Evolutionary conservation across 2,329 filamentous ascomycete species (phyloP).

Genomic region (Penicillium sclerotiorum): DNA sequence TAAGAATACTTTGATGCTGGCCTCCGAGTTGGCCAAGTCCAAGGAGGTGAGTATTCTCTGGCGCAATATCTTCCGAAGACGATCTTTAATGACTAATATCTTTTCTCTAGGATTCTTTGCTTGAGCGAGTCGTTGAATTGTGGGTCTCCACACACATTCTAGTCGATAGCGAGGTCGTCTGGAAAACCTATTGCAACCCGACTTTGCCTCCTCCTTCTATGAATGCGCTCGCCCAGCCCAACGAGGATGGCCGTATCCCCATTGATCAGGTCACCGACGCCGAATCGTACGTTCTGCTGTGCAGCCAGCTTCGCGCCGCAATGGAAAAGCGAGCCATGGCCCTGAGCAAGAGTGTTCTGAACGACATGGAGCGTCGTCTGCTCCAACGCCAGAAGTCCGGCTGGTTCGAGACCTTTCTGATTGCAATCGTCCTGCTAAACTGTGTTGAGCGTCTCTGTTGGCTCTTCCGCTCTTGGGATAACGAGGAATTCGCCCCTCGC

Average conservation of each 20-base stretch:
- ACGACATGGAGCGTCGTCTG: constrained; percentile 62
- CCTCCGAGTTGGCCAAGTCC: constrained; percentile 40
- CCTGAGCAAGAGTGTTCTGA: constrained; percentile 59
- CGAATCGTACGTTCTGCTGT: constrained; percentile 54
- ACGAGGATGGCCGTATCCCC: constrained; percentile 43
- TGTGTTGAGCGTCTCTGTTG: constrained; percentile 63
- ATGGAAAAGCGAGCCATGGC: constrained; percentile 58
- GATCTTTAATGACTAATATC: too few species aligned
- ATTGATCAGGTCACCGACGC: constrained; percentile 44
- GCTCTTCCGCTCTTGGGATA: constrained; percentile 58
- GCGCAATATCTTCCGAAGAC: constrained; percentile 3
- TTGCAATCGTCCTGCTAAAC: constrained; percentile 60
- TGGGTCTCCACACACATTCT: constrained; percentile 61
- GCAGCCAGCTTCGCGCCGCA: constrained; percentile 57
- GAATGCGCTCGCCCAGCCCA: constrained; percentile 39
- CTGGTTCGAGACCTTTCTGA: constrained; percentile 62
- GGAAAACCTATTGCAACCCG: constrained; percentile 54
- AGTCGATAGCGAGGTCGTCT: constrained; percentile 51
- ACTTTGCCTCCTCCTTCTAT: constrained; percentile 41
- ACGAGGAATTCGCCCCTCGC: constrained; percentile 38
- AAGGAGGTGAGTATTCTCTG: constrained; percentile 36
- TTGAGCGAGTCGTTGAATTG: constrained; percentile 57
- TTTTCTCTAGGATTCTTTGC: constrained; percentile 21
- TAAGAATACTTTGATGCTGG: constrained; percentile 50
- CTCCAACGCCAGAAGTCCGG: constrained; percentile 60